phyloP scores from a whole-genome alignment of 106 monocot genomes.

The Phalaenopsis equestris region DNA sequence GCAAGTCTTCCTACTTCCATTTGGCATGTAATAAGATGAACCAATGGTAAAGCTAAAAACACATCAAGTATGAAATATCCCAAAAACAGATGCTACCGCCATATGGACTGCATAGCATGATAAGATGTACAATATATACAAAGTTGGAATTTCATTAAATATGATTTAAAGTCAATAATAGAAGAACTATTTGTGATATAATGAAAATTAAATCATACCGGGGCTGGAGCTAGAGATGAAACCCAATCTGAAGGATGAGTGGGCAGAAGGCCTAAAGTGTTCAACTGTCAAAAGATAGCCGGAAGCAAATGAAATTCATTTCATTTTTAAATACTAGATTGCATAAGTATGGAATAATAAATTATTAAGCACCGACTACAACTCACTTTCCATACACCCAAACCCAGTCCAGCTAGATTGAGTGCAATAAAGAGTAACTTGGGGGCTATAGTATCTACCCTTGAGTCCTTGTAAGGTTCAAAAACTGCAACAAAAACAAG shows the following conservation, averaged over 20 bases:
- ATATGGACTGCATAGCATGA: background rate
- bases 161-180: background rate
- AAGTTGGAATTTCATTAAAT: background rate
- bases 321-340: background rate
- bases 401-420: conserved; percentile 51
- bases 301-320: background rate
- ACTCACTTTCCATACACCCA: conserved; percentile 88
- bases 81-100: too few relatives aligned
- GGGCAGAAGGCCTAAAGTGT: conserved; percentile 86
- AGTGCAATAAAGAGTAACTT: conserved; percentile 78
- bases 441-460: conserved; percentile 58
- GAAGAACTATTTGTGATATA: background rate
- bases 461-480: conserved; percentile 87
- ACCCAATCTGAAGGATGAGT: conserved; percentile 96
- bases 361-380: background rate
- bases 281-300: conserved; percentile 46
- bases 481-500: conserved; percentile 48
- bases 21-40: too few relatives aligned
- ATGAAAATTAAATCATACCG: conserved; percentile 23
- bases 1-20: too few relatives aligned
- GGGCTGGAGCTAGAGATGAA: conserved; percentile 78
- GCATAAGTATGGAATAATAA: background rate
- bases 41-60: too few relatives aligned
- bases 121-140: background rate
- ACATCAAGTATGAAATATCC: too few relatives aligned